Conservation (phyloP, 1,139 yeast genomes). For the Candida sp. region DNA sequence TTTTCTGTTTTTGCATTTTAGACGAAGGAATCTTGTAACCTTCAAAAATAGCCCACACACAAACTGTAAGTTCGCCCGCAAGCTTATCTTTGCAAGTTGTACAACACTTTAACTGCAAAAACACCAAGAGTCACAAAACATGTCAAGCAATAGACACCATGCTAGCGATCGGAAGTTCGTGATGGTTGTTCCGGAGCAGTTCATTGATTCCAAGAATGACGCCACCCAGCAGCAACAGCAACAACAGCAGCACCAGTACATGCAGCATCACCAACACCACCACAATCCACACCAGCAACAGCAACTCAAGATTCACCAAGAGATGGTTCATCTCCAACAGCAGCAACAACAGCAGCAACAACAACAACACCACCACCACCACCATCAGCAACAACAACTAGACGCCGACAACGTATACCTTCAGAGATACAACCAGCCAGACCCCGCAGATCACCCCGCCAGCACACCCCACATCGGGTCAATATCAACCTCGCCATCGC, state of each 20-base stretch:
- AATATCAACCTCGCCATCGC: constrained; percentile 16
- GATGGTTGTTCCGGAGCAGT: constrained; percentile 5
- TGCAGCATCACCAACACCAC: constrained; percentile 1
- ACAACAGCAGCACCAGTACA: constrained; percentile 1
- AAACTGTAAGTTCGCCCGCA: constrained; percentile 1
- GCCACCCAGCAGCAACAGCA: constrained; percentile 5
- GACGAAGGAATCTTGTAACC: neutral
- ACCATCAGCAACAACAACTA: constrained; percentile 5
- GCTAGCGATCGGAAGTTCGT: constrained; percentile 1
- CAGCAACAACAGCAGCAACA: constrained; percentile 8
- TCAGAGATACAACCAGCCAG: constrained; percentile 18
- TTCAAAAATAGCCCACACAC: neutral
- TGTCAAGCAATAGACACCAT: neutral
- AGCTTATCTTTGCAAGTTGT: constrained; percentile 2
- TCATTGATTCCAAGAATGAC: constrained; percentile 1
- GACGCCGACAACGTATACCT: constrained; percentile 10
- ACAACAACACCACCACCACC: constrained; percentile 11
- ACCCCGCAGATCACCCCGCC: neutral
- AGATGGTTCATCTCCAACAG: neutral
- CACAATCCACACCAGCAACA: neutral
- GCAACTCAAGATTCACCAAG: neutral
- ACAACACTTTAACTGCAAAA: neutral
- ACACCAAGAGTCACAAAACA: neutral
- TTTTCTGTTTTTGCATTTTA: constrained; percentile 3
- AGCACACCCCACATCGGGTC: too few species aligned